A percentile compares a stretch with the other conserved stretches of the same genome.
phyloP scores from a whole-genome alignment of 495 filamentous ascomycete species.

The Gamarada debralockiae region DNA sequence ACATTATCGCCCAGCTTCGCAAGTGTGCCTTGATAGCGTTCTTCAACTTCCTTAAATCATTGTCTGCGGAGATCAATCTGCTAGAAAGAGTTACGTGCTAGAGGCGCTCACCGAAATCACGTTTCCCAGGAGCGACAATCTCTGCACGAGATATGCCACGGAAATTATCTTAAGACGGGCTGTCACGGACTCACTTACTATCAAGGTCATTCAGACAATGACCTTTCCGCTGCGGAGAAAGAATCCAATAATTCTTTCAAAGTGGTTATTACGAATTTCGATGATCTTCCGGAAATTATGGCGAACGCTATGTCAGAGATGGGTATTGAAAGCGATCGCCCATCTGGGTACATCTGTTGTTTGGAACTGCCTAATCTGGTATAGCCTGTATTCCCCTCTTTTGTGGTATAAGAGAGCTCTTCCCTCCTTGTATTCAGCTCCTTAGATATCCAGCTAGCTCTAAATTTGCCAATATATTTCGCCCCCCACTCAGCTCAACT shows the following conservation, averaged over 20 bases:
- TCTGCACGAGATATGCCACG: conserved; percentile 50
- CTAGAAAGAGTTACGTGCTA: conserved; percentile 58
- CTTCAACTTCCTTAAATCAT: conserved; percentile 37
- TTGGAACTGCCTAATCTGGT: too few relatives aligned
- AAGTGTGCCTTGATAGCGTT: conserved; percentile 42
- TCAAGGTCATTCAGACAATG: conserved; percentile 34
- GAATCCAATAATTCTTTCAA: conserved; percentile 27
- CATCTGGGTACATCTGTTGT: conserved; percentile 39
- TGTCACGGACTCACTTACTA: conserved; percentile 21
- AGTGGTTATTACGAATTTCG: conserved; percentile 31
- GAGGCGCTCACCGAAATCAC: conserved; percentile 59
- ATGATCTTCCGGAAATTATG: conserved; percentile 42
- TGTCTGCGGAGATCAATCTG: conserved; percentile 57
- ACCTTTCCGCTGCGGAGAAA: conserved; percentile 26
- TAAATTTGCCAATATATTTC: too few relatives aligned
- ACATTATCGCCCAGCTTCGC: conserved; percentile 29
- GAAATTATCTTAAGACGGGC: conserved; percentile 45
- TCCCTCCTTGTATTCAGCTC: too few relatives aligned
- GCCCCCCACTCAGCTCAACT: too few relatives aligned
- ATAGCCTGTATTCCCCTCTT: too few relatives aligned
- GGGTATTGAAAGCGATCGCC: conserved; percentile 24
- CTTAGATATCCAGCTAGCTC: too few relatives aligned
- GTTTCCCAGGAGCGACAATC: conserved; percentile 44
- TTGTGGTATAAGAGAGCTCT: too few relatives aligned
- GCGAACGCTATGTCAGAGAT: conserved; percentile 35